Conservation (phyloP, 345 rosid genomes). For the Linum trigynum region DNA sequence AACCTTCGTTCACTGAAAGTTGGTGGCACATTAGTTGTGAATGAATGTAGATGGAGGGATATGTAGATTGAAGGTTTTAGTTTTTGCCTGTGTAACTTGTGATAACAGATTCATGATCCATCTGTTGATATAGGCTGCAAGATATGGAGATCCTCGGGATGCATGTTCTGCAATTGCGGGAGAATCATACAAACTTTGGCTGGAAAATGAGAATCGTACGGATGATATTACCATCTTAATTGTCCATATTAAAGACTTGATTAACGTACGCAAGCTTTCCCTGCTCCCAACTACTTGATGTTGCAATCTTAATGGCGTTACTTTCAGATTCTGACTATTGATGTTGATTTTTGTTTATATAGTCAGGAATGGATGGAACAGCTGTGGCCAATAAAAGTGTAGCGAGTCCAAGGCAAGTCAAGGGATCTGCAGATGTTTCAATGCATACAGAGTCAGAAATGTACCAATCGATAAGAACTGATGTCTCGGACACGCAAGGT, state of each 20-base stretch:
- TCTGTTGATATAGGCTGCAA: constrained; percentile 41
- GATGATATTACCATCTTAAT: constrained; percentile 95
- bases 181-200: constrained; percentile 86
- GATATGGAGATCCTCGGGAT: constrained; percentile 69
- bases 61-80: no score
- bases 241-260: constrained; percentile 65
- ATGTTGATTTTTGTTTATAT: constrained; percentile 12
- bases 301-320: no score
- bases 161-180: constrained; percentile 90
- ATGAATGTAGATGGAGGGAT: no score
- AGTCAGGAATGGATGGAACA: constrained; percentile 27
- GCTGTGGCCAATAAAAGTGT: constrained; percentile 15
- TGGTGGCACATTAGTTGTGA: no score
- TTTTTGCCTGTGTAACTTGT: neutral
- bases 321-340: constrained; percentile 3
- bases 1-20: neutral
- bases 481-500: constrained; percentile 25
- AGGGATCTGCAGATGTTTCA: constrained; percentile 19
- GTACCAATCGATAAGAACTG: constrained; percentile 30
- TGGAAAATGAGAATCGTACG: constrained; percentile 78
- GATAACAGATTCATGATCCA: neutral
- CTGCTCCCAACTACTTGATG: neutral
- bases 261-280: constrained; percentile 33
- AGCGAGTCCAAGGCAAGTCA: constrained; percentile 22
- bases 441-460: constrained; percentile 28